These are phyloP conservation scores for Phytophthora melonis DNA, from an alignment of 352 stramenopile genomes.

Conservation along the genomic window DNA sequence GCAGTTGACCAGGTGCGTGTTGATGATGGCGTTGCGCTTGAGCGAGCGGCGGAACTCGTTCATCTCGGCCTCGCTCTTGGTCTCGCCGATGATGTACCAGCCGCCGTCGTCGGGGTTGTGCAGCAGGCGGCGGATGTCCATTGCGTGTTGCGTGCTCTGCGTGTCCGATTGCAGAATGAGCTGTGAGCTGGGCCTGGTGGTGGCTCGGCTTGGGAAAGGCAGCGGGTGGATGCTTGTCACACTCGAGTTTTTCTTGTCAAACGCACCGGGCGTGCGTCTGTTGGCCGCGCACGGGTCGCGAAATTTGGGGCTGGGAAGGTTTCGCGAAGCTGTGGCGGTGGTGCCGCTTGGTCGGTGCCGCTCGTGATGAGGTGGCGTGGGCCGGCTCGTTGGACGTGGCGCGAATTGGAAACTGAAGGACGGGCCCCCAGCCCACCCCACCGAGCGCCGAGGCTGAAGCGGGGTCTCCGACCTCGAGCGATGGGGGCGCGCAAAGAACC, in stretches of 20 bases:
- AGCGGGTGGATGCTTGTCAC: conserved; percentile 44
- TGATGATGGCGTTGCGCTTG: conserved; percentile 88
- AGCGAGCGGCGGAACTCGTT: conserved; percentile 78
- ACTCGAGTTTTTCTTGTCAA: conserved; percentile 36
- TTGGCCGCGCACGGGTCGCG: conserved; percentile 21
- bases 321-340: conserved; percentile 13
- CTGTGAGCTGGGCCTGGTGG: background rate
- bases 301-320: conserved; percentile 37
- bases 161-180: conserved; percentile 39
- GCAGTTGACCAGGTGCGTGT: conserved; percentile 85
- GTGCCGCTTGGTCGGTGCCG: conserved; percentile 20
- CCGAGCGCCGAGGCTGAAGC: conserved; percentile 12
- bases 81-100: conserved; percentile 85
- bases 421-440: background rate
- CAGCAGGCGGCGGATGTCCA: conserved; percentile 81
- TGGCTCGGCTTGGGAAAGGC: conserved; percentile 25
- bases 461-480: conserved; percentile 18
- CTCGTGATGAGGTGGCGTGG: conserved; percentile 30
- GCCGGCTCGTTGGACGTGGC: conserved; percentile 12
- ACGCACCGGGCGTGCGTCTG: conserved; percentile 35
- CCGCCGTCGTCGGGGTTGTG: conserved; percentile 81
- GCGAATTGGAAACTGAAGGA: conserved; percentile 20
- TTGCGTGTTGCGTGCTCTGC: conserved; percentile 21
- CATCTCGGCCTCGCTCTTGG: conserved; percentile 75
- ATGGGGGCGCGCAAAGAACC: conserved; percentile 39